Percentiles rank a stretch among this genome's conserved stretches.
Conservation (phyloP, 108 stramenopile genomes). For the Cylindrotheca closterium region DNA sequence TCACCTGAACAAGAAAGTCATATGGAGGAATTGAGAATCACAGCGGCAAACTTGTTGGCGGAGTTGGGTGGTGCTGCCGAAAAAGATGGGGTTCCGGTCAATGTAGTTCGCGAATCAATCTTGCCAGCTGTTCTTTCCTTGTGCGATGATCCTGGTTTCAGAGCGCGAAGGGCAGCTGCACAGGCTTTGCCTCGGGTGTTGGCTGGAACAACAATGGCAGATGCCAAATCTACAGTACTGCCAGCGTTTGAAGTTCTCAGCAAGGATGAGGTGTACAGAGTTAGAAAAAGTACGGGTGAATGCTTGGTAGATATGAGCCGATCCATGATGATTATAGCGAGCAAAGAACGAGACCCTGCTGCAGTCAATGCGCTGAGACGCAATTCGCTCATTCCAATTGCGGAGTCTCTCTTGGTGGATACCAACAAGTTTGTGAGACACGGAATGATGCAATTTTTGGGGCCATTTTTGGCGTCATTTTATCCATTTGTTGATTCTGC, state of each 20-base stretch:
- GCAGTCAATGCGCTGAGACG: constrained; percentile 57
- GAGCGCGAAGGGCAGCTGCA: constrained; percentile 90
- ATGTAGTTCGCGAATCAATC: constrained; percentile 46
- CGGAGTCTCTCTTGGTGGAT: constrained; percentile 68
- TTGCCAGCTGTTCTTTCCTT: constrained; percentile 85
- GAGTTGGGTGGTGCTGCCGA: constrained; percentile 73
- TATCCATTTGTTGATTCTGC: constrained; percentile 70
- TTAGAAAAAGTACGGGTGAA: constrained; percentile 83
- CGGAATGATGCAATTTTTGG: constrained; percentile 90
- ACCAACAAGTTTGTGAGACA: constrained; percentile 74
- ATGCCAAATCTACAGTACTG: constrained; percentile 69
- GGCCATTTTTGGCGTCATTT: constrained; percentile 83
- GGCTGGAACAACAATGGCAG: constrained; percentile 80
- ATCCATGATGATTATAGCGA: constrained; percentile 55
- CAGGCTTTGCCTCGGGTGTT: constrained; percentile 91
- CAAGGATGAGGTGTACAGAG: constrained; percentile 92
- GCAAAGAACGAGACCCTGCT: constrained; percentile 11
- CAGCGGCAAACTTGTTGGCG: constrained; percentile 87
- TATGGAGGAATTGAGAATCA: constrained; percentile 91
- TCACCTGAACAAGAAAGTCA: constrained; percentile 39
- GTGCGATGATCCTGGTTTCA: constrained; percentile 90
- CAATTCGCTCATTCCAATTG: constrained; percentile 63
- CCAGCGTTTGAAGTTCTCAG: constrained; percentile 90
- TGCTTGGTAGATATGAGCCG: constrained; percentile 83
- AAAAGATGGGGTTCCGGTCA: constrained; percentile 31